Evolutionary conservation across 2,329 filamentous ascomycete genomes (phyloP).

Genomic region (Ploettnerulaceae sp.): DNA sequence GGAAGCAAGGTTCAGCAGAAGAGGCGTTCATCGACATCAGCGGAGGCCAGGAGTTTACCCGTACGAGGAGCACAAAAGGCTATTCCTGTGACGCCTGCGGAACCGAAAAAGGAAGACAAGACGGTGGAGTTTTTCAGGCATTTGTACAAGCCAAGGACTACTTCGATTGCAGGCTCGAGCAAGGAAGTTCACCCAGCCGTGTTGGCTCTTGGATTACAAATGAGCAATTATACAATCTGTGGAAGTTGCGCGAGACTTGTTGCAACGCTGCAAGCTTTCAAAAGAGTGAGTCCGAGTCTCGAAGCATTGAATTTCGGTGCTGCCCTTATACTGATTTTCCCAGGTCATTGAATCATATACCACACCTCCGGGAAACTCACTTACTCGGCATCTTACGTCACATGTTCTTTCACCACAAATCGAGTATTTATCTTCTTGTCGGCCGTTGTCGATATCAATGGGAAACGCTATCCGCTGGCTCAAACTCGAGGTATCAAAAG

Average conservation of each 20-base stretch:
- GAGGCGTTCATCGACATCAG: slow-evolving; percentile 30
- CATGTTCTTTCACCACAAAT: slow-evolving; percentile 93
- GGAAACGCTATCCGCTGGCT: slow-evolving; percentile 94
- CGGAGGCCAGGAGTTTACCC: slow-evolving; percentile 26
- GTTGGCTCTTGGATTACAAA: slow-evolving; percentile 80
- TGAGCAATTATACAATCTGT: slow-evolving; percentile 74
- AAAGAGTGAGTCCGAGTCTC: slow-evolving; percentile 54
- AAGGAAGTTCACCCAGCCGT: slow-evolving; percentile 83
- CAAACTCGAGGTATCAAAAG: slow-evolving; percentile 85
- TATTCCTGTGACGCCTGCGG: slow-evolving; percentile 38
- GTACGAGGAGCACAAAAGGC: slow-evolving; percentile 26
- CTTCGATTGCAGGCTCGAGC: slow-evolving; percentile 53
- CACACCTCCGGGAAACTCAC: slow-evolving; percentile 76
- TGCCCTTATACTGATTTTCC: slow-evolving; percentile 16
- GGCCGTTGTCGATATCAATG: slow-evolving; percentile 95
- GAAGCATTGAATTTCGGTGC: slow-evolving; percentile 5
- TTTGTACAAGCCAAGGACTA: slow-evolving; percentile 68
- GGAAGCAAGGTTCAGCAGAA: slow-evolving; percentile 38
- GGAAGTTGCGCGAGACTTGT: slow-evolving; percentile 87
- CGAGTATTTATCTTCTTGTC: slow-evolving; percentile 85
- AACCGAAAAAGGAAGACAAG: slow-evolving; percentile 57
- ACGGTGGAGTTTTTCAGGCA: slow-evolving; percentile 77
- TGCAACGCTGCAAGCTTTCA: slow-evolving; percentile 83
- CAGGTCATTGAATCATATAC: slow-evolving; percentile 91
- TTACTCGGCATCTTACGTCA: slow-evolving; percentile 85